Percentiles rank a stretch among this genome's conserved stretches.
Conservation (phyloP, 78 protist genomes). For the Polysphondylium violaceum region DNA sequence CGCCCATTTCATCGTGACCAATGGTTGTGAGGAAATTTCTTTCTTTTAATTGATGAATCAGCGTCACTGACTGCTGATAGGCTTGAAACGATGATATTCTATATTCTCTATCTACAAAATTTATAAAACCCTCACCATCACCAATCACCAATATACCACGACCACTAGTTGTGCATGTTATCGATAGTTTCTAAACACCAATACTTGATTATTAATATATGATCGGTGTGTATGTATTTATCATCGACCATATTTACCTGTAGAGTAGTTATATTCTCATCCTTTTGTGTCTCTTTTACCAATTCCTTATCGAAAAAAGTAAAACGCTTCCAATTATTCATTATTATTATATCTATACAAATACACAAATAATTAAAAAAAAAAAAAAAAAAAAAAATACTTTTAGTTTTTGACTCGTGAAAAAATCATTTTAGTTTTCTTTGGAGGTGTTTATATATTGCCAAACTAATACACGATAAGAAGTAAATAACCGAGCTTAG, state of each 20-base stretch:
- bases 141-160: conserved; percentile 80
- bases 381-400: background rate
- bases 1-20: conserved; percentile 72
- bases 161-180: conserved; percentile 85
- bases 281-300: conserved; percentile 61
- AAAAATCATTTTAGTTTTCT: too few relatives aligned
- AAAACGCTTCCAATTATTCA: conserved; percentile 78
- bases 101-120: conserved; percentile 72
- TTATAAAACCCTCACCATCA: conserved; percentile 76
- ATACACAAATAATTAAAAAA: background rate
- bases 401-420: too few relatives aligned
- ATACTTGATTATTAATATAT: background rate
- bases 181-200: conserved; percentile 27
- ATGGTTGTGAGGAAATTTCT: conserved; percentile 61
- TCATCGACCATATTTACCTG: background rate
- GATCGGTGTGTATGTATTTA: background rate
- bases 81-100: conserved; percentile 74
- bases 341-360: background rate
- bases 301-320: conserved; percentile 82
- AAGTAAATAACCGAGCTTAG: too few relatives aligned
- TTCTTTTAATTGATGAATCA: conserved; percentile 48
- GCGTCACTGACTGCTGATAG: conserved; percentile 38
- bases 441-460: too few relatives aligned
- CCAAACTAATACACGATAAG: too few relatives aligned
- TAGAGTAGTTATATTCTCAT: background rate